phyloP scores from a whole-genome alignment of 2,329 filamentous ascomycete species.

The Fusarium incarnatum region DNA sequence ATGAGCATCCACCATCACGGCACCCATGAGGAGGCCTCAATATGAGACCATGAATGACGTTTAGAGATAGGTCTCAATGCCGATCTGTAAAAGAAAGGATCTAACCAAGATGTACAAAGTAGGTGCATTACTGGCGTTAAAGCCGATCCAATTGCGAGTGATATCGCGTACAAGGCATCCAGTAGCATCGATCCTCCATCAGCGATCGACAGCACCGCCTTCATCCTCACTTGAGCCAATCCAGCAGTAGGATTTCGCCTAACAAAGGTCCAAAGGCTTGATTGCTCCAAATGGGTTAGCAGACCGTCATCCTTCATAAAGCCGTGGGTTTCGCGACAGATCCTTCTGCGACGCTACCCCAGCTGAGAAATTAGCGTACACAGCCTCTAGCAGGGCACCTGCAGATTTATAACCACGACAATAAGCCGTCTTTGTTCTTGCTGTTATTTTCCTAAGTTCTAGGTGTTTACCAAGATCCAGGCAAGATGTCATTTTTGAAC shows the following conservation, averaged over 20 bases:
- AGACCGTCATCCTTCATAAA: neutral
- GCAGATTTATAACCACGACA: neutral
- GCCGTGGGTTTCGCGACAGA: neutral
- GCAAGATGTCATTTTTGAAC: constrained; percentile 26
- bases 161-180: neutral
- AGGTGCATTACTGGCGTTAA: no score
- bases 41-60: neutral
- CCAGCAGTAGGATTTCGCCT: neutral
- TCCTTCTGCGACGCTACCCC: neutral
- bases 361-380: neutral
- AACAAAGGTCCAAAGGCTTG: neutral
- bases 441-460: rapidly evolving
- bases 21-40: neutral
- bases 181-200: neutral
- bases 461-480: neutral
- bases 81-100: no score
- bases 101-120: neutral
- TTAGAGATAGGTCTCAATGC: rapidly evolving
- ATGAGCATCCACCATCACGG: neutral
- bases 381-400: neutral
- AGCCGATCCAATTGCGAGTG: neutral
- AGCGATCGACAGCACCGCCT: neutral
- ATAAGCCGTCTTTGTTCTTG: neutral
- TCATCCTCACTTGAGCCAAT: neutral
- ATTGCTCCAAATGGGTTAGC: neutral